Conservation (phyloP, 148 eudicot species). For the Pouteria glomerata region DNA sequence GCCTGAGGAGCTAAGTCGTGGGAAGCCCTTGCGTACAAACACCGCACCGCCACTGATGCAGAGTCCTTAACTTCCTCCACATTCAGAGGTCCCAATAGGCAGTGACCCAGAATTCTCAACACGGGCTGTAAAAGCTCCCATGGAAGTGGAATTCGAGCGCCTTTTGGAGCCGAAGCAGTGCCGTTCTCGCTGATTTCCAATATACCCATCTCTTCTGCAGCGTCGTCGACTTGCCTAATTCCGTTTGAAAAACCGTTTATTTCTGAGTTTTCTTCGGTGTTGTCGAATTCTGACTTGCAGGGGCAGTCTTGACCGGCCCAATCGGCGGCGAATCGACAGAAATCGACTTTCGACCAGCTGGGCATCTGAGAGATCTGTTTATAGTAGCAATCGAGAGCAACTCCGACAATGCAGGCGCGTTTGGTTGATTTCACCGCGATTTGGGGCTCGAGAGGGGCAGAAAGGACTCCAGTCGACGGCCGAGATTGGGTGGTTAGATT, state of each 20-base stretch:
- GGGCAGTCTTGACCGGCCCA: conserved; percentile 85
- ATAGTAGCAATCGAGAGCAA: conserved; percentile 62
- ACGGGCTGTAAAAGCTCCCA: conserved; percentile 90
- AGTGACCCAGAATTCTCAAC: conserved; percentile 80
- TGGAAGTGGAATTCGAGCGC: conserved; percentile 62
- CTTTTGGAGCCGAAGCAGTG: conserved; percentile 9
- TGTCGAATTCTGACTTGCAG: conserved; percentile 46
- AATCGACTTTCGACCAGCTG: conserved; percentile 71
- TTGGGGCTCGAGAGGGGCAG: conserved; percentile 74
- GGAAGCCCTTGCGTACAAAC: conserved; percentile 75
- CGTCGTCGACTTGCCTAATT: conserved; percentile 12
- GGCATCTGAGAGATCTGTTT: conserved; percentile 83
- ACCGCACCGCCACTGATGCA: conserved; percentile 61
- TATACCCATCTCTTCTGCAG: conserved; percentile 16
- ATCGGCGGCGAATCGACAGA: conserved; percentile 56
- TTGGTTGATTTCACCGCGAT: conserved; percentile 81
- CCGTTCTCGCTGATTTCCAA: conserved; percentile 15
- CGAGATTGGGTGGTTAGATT: background rate
- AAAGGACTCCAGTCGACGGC: conserved; percentile 47
- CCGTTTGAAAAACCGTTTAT: background rate
- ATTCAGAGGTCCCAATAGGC: conserved; percentile 70
- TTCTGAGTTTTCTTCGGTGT: conserved; percentile 6
- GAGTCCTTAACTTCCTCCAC: conserved; percentile 51
- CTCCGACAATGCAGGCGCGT: conserved; percentile 71
- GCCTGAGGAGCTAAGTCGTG: conserved; percentile 88